Evolutionary conservation across 2,329 filamentous ascomycete genomes (phyloP).

Genomic region (Pseudogymnoascus sp.): DNA sequence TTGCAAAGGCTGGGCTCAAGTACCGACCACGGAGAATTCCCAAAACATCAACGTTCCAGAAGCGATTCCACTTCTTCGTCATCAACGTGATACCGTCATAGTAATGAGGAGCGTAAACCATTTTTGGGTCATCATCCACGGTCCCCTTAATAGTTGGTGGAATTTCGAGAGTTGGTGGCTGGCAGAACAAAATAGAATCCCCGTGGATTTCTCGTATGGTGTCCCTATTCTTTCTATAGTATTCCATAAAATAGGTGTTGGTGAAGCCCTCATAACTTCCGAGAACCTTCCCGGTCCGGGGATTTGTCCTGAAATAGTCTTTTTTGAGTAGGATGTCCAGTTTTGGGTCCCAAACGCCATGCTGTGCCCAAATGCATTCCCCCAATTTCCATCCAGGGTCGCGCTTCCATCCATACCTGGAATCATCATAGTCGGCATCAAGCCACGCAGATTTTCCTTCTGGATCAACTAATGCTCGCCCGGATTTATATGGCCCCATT

Average conservation of each 20-base stretch:
- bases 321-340: slow-evolving; percentile 71
- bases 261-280: slow-evolving; percentile 74
- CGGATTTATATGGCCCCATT: slow-evolving; percentile 84
- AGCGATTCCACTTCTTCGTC: slow-evolving; percentile 97
- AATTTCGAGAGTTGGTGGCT: slow-evolving; percentile 85
- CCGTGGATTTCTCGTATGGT: slow-evolving; percentile 68
- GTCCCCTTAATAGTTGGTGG: slow-evolving; percentile 84
- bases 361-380: slow-evolving; percentile 94
- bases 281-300: slow-evolving; percentile 61
- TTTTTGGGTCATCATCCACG: slow-evolving; percentile 74
- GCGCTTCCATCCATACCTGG: slow-evolving; percentile 80
- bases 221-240: slow-evolving; percentile 68
- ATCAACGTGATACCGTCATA: slow-evolving; percentile 95
- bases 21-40: slow-evolving; percentile 86
- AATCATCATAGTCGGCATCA: slow-evolving; percentile 72
- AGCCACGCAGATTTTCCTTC: slow-evolving; percentile 81
- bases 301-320: slow-evolving; percentile 79
- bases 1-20: slow-evolving; percentile 76
- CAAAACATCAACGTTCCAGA: slow-evolving; percentile 94
- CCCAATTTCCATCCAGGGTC: slow-evolving; percentile 84
- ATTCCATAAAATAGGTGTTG: slow-evolving; percentile 82
- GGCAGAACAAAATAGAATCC: slow-evolving; percentile 78
- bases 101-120: slow-evolving; percentile 91
- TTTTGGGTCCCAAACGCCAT: slow-evolving; percentile 84
- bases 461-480: slow-evolving; percentile 74